These are phyloP conservation scores for Syzygium aqueum DNA, from an alignment of 345 rosid genomes.

Conservation along the genomic window DNA sequence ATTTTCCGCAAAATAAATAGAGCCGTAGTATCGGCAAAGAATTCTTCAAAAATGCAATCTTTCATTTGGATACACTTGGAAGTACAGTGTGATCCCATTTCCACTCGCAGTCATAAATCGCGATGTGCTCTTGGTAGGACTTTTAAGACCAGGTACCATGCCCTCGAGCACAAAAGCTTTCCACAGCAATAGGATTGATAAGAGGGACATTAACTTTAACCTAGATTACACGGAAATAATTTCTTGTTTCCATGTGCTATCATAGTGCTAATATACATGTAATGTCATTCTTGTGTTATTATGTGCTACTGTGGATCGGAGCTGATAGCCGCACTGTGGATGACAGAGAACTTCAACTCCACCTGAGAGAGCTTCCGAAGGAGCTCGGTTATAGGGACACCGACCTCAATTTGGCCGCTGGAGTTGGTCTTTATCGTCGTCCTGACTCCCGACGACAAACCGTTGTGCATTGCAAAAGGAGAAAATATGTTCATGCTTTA, in stretches of 20 bases:
- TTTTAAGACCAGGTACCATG: background rate
- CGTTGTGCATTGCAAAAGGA: background rate
- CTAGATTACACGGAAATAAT: background rate
- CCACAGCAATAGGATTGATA: background rate
- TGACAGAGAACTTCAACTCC: slow-evolving; percentile 77
- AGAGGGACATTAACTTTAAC: background rate
- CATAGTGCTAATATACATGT: background rate
- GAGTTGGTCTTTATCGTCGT: slow-evolving; percentile 25
- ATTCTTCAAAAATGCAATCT: background rate
- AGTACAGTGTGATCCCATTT: background rate
- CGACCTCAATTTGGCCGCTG: slow-evolving; percentile 55
- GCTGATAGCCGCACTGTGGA: slow-evolving; percentile 52
- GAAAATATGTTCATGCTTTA: background rate
- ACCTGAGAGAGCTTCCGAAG: slow-evolving; percentile 65
- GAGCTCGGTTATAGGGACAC: slow-evolving; percentile 75
- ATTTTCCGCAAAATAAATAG: too few species aligned
- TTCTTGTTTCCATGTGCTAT: background rate
- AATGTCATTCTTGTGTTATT: background rate
- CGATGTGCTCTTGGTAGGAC: background rate
- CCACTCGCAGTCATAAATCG: background rate
- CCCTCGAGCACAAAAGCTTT: background rate
- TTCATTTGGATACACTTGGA: background rate
- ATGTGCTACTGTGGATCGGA: slow-evolving; percentile 54
- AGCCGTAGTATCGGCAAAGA: background rate
- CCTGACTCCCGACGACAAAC: background rate